Conservation (phyloP, 2,329 filamentous ascomycete genomes). For the Emmonsiellopsis sp. region DNA sequence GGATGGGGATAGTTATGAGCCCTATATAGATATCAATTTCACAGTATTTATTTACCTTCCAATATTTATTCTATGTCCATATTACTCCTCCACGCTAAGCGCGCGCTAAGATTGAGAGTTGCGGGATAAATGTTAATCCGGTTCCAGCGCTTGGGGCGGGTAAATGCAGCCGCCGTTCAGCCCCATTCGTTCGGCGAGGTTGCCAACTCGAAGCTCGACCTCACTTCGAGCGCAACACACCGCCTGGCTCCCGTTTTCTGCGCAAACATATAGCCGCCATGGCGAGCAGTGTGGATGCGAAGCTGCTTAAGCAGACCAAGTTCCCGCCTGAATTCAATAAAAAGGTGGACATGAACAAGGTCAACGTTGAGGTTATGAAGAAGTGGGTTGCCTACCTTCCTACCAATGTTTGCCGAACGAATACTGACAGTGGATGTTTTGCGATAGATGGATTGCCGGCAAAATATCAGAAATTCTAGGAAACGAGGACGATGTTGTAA, state of each 20-base stretch:
- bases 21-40: too few species aligned
- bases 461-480: conserved; percentile 80
- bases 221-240: too few species aligned
- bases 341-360: conserved; percentile 95
- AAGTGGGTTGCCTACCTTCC: conserved; percentile 50
- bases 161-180: too few species aligned
- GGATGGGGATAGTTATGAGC: too few species aligned
- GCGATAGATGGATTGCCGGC: conserved; percentile 76
- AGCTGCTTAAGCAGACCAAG: conserved; percentile 81
- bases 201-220: too few species aligned
- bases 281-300: conserved; percentile 78
- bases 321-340: conserved; percentile 88
- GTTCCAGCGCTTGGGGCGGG: too few species aligned
- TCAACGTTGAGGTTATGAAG: conserved; percentile 96
- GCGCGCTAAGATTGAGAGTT: too few species aligned
- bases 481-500: conserved; percentile 92
- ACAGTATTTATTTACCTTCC: too few species aligned
- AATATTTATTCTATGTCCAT: too few species aligned
- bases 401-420: background rate
- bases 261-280: conserved; percentile 39
- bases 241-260: background rate
- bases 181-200: too few species aligned
- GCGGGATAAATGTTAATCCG: too few species aligned
- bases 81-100: too few species aligned
- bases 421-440: conserved; percentile 4